Base-by-base conservation (phyloP, 352 stramenopile genomes). In the Phytophthora macrochlamydospora region DNA sequence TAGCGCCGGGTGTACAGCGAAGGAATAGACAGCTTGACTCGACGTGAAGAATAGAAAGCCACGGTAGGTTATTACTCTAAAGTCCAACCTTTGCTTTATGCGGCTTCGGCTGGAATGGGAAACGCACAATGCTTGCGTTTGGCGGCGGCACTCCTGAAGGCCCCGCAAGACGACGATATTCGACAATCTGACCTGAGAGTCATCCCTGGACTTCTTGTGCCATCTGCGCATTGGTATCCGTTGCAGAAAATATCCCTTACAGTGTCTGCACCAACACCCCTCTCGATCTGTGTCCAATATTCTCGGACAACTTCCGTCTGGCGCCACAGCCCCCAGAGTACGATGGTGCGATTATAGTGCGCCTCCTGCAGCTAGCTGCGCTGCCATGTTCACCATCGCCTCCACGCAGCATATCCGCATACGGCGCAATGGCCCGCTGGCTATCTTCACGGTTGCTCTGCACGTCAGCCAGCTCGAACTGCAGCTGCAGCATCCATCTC, bases 101-200 rank as follows among this genome's bases (percentile, higher is more conserved):
- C 3, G 89, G 88, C 65, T 96, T 96, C 38, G 87, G 87, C 14
- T 77, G 62, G 7, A 96, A 65, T 24, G 89, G 88, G 56, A 96
- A 96, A 66, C 79, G 92, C 59, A 96, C 88, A n/a, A 96, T 54
- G 24, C 71, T 62, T 24, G 77, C 73, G 1, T 65, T 51, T 38
- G 30, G 11, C 7, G 84, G 82, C 9, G 75, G 59, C 6, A 38
- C 29, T 18, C 12, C 13, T 12, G 59, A 55, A 9, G 56, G 31
- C 29, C 63, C 49, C 4, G 80, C 69, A 3, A 86, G 38, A 40
- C 76, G 86, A 33, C 78, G 73, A 66, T 89, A 96, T 44, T 96
- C 89, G 33, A 91, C 71, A n/a, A 96, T 76, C 31, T 75, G 65
- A n/a, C 53, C 71, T 5, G 82, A 73, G 33, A 86, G 65, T 4